Conservation (phyloP, 1,284 basidiomycete genomes). For the Irpex sp. region DNA sequence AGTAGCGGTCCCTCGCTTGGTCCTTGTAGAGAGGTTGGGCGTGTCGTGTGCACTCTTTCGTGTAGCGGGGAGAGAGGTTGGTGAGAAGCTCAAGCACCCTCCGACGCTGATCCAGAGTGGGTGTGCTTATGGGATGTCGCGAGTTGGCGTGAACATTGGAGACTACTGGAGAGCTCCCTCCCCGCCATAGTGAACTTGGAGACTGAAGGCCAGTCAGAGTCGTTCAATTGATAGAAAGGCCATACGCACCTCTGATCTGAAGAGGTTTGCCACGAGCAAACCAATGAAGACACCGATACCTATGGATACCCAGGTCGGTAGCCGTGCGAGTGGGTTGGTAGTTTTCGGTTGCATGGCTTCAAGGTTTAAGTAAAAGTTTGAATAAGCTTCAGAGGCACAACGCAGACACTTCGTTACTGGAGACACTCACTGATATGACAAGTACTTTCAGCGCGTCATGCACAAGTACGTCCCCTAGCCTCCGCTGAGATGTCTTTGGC, state of each 20-base stretch:
- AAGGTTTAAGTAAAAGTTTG: neutral
- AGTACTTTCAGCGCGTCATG: neutral
- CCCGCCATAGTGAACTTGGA: conserved; percentile 48
- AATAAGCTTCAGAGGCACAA: neutral
- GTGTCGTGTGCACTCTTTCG: conserved; percentile 82
- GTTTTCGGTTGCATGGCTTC: conserved; percentile 28
- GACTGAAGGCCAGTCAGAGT: conserved; percentile 6
- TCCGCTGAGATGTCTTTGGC: neutral
- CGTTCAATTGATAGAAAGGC: neutral
- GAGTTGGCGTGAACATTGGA: conserved; percentile 34
- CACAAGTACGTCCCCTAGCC: neutral
- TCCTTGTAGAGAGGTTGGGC: conserved; percentile 81
- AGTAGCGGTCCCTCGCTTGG: conserved; percentile 83
- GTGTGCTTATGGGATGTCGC: conserved; percentile 61
- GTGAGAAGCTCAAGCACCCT: conserved; percentile 85
- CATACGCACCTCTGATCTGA: conserved; percentile 36
- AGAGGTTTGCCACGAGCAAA: conserved; percentile 53
- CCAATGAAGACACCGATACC: conserved; percentile 65
- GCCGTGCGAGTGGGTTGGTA: conserved; percentile 25
- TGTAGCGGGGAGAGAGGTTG: conserved; percentile 85
- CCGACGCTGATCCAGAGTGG: conserved; percentile 75
- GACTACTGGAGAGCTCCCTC: conserved; percentile 40
- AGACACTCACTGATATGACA: neutral
- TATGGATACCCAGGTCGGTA: conserved; percentile 46
- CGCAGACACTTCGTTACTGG: too few relatives aligned